Percentiles rank a stretch among this genome's conserved stretches.
Conservation (phyloP, 2,329 filamentous ascomycete species). For the Aspergillus phoenicis region DNA sequence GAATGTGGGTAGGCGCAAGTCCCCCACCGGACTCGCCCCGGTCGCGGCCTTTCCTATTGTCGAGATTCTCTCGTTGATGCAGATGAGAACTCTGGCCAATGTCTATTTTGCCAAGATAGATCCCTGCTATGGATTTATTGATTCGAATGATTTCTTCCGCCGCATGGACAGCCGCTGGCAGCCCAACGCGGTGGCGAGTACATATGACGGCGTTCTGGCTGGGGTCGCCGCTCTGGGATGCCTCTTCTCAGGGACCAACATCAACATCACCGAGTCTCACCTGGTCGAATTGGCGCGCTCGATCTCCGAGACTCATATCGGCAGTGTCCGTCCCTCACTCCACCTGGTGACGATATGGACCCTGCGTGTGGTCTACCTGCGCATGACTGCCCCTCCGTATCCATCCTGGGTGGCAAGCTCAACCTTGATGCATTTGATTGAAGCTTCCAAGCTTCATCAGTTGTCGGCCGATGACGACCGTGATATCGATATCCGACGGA, state of each 20-base stretch:
- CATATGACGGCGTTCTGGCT: slow-evolving; percentile 52
- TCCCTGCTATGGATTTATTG: slow-evolving; percentile 56
- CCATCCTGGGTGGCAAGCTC: slow-evolving; percentile 42
- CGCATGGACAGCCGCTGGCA: slow-evolving; percentile 26
- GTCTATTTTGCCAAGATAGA: slow-evolving; percentile 57
- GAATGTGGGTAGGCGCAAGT: slow-evolving; percentile 48
- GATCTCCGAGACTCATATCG: slow-evolving; percentile 43
- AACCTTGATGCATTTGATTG: slow-evolving; percentile 52
- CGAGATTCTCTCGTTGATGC: slow-evolving; percentile 49
- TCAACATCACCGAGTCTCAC: slow-evolving; percentile 48
- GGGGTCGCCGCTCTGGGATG: slow-evolving; percentile 57
- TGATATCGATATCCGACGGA: slow-evolving; percentile 40
- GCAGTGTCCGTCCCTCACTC: slow-evolving; percentile 25
- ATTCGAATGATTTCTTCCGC: slow-evolving; percentile 21
- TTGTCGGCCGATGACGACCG: slow-evolving; percentile 21
- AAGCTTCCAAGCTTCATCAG: slow-evolving; percentile 47
- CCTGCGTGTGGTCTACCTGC: slow-evolving; percentile 55
- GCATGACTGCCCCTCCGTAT: slow-evolving; percentile 56
- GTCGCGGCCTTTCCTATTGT: slow-evolving; percentile 38
- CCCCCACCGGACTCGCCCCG: slow-evolving; percentile 15
- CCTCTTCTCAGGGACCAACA: slow-evolving; percentile 51
- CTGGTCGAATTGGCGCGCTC: slow-evolving; percentile 50
- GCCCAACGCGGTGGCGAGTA: slow-evolving; percentile 25
- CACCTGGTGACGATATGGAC: slow-evolving; percentile 47
- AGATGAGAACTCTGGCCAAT: slow-evolving; percentile 48